Evolutionary conservation across 2,329 filamentous ascomycete species (phyloP).

Genomic region (Fusarium floridanum): DNA sequence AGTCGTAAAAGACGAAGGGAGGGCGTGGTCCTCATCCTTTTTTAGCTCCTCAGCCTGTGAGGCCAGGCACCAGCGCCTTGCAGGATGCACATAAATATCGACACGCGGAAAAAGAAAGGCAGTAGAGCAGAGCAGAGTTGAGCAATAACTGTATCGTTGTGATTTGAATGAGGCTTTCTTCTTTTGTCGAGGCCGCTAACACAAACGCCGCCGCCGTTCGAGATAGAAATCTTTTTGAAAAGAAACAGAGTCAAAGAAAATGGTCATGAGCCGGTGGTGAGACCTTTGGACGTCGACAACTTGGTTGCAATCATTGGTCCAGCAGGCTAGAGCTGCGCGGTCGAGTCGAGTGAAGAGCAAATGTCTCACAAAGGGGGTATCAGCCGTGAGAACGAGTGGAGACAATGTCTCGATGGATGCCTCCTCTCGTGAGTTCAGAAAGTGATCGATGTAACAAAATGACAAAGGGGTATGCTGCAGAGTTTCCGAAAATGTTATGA

Average conservation of each 20-base stretch:
- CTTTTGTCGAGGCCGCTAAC: constrained; percentile 36
- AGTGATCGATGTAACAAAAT: constrained; percentile 40
- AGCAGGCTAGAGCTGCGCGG: constrained; percentile 23
- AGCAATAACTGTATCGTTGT: constrained; percentile 22
- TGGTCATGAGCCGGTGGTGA: constrained; percentile 32
- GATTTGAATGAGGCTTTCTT: constrained; percentile 24
- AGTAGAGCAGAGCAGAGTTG: background rate
- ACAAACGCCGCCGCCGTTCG: constrained; percentile 36
- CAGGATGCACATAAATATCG: constrained; percentile 9
- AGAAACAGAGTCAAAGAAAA: constrained; percentile 26
- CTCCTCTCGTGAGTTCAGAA: constrained; percentile 36
- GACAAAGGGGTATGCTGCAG: constrained; percentile 54
- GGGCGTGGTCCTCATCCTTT: constrained; percentile 6
- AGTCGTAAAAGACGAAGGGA: constrained; percentile 3
- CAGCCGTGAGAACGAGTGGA: constrained; percentile 35
- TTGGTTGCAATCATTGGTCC: constrained; percentile 18
- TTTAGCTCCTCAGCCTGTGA: constrained; percentile 10
- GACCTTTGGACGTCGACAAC: constrained; percentile 21
- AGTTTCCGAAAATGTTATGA: constrained; percentile 46
- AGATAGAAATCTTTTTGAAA: constrained; percentile 27
- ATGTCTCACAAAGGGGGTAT: constrained; percentile 36
- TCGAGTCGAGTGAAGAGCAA: constrained; percentile 18
- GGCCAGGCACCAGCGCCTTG: constrained; percentile 13
- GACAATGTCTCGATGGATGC: constrained; percentile 15
- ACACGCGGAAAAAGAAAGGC: constrained; percentile 23